phyloP scores from a whole-genome alignment of 164 flowering plant species.

The Vitis cinerea region DNA sequence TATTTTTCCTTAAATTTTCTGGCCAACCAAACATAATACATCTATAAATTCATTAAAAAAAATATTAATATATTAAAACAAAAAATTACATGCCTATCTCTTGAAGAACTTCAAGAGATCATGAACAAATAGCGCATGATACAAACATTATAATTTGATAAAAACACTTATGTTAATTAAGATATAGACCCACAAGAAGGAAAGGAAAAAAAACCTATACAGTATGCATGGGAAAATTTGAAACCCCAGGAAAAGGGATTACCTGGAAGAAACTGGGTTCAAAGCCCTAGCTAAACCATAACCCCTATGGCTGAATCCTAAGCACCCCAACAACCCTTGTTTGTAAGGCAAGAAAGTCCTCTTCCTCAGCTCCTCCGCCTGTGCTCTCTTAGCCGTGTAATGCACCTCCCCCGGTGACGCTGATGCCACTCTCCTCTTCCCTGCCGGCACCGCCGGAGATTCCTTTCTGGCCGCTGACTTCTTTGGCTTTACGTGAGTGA shows the following conservation, averaged over 20 bases:
- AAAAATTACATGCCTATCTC: too few species aligned
- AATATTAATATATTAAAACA: too few species aligned
- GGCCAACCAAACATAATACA: too few species aligned
- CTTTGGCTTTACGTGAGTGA: conserved; percentile 1
- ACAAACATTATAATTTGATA: too few species aligned
- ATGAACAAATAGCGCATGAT: too few species aligned
- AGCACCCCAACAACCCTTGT: conserved; percentile 66
- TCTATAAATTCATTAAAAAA: too few species aligned
- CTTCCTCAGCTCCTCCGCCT: conserved; percentile 72
- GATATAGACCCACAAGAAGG: background rate
- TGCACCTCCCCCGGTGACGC: conserved; percentile 62
- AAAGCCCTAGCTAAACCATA: conserved; percentile 57
- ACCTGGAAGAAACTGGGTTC: conserved; percentile 71
- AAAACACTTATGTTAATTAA: background rate
- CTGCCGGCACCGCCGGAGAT: conserved; percentile 30
- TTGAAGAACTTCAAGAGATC: too few species aligned
- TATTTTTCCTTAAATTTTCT: too few species aligned
- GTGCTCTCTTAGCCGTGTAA: conserved; percentile 62
- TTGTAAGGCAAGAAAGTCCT: conserved; percentile 70
- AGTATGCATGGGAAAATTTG: background rate
- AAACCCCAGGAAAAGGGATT: conserved; percentile 3
- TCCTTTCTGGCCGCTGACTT: conserved; percentile 5
- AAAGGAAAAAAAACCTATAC: background rate
- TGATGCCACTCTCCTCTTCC: conserved; percentile 34
- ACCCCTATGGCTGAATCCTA: conserved; percentile 65